A percentile compares a stretch with the other conserved stretches of the same genome.
Evolutionary conservation across 495 filamentous ascomycete genomes (phyloP).

Genomic region (Hypoxylon intermedium): DNA sequence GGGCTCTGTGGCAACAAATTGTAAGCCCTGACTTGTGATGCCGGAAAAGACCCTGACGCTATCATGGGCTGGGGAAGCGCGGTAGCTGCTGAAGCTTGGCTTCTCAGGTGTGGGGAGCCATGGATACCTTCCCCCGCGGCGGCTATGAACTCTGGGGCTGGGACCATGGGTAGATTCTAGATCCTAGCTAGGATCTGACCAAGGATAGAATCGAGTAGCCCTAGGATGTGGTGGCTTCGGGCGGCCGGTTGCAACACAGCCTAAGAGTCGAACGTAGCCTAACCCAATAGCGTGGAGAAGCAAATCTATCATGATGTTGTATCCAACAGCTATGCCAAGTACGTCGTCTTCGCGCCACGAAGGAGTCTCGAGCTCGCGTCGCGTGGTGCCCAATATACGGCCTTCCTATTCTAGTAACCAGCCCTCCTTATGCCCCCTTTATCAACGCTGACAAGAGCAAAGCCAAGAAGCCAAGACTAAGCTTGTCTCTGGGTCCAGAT

Average conservation of each 20-base stretch:
- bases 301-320: constrained; percentile 39
- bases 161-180: constrained; percentile 20
- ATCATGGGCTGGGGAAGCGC: constrained; percentile 36
- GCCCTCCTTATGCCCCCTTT: constrained; percentile 24
- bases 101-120: constrained; percentile 21
- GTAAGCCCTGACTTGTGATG: constrained; percentile 5
- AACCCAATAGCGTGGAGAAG: constrained; percentile 35
- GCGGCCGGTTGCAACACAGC: constrained; percentile 36
- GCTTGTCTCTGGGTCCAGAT: constrained; percentile 39
- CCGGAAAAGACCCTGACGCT: constrained; percentile 15
- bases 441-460: constrained; percentile 29
- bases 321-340: constrained; percentile 31
- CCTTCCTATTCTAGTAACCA: constrained; percentile 34
- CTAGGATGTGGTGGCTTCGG: constrained; percentile 23
- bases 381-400: constrained; percentile 32
- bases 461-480: constrained; percentile 38
- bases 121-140: constrained; percentile 10
- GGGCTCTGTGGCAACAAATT: constrained; percentile 10
- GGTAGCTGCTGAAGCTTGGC: constrained; percentile 33
- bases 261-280: constrained; percentile 26
- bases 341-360: constrained; percentile 15
- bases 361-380: constrained; percentile 37
- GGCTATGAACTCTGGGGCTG: constrained; percentile 1
- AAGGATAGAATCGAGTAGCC: constrained; percentile 21
- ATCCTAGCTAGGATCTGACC: constrained; percentile 27